phyloP scores from a whole-genome alignment of 106 monocot species.

The Hemerocallis citrina region DNA sequence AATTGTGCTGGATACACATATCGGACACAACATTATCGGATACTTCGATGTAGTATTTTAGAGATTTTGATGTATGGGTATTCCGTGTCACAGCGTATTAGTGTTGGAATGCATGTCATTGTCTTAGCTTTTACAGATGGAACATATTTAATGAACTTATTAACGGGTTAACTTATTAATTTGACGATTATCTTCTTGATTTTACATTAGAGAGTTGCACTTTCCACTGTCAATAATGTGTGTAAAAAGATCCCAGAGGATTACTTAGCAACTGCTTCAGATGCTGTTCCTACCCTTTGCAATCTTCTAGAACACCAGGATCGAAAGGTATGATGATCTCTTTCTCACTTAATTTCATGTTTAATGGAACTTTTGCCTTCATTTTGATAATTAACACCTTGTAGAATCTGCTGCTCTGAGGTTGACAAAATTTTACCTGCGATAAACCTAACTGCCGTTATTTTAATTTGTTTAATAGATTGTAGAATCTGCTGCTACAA shows the following conservation, averaged over 20 bases:
- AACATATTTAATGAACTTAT: no score
- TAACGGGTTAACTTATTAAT: background rate
- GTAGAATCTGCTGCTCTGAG: background rate
- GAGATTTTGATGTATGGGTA: no score
- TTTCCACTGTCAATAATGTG: constrained; percentile 59
- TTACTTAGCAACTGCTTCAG: constrained; percentile 43
- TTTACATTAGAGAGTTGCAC: constrained; percentile 48
- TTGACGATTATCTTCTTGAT: background rate
- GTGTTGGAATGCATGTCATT: no score
- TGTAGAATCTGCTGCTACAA: constrained; percentile 19
- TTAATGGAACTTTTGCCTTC: background rate
- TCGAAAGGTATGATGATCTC: constrained; percentile 30
- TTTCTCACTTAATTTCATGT: background rate
- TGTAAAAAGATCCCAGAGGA: constrained; percentile 52
- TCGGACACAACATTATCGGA: no score
- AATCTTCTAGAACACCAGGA: constrained; percentile 65
- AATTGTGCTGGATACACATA: no score
- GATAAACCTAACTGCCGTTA: no score
- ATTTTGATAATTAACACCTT: constrained; percentile 2
- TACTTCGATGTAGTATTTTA: no score
- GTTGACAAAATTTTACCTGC: no score
- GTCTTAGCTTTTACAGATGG: no score
- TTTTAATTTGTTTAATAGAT: no score
- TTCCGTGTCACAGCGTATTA: no score
- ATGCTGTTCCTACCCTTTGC: constrained; percentile 53